Base-by-base conservation (phyloP, 129 eudicot species). In the Cynara cardunculus region DNA sequence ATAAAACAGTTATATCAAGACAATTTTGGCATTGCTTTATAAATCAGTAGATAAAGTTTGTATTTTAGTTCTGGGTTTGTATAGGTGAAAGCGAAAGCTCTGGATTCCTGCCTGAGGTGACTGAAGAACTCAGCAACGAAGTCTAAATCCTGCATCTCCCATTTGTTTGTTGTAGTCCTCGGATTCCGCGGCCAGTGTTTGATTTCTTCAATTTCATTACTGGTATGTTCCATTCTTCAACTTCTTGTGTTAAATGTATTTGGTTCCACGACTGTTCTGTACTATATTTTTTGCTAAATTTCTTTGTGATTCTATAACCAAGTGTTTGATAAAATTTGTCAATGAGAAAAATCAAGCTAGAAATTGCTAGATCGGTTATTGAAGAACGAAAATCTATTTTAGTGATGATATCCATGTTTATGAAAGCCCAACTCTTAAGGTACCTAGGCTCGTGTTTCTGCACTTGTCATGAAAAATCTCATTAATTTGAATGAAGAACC, bases 1-100 rank as follows among this genome's bases (percentile, higher is more conserved):
- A 59, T 69, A 35, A 25, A 18, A 7, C 30, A 31, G 72, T 69
- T 25, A 16, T 25, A 24, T 75, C 19, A 14, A 21, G 16, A 34
- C 1, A 69, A 18, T 68, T 61, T 72, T 68, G 44, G 83, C 37
- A 53, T 79, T 79, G 61, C 12, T 79, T 27, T 53, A 53, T 79
- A 22, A 44, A 26, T 27, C 59, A 12, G 37, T 70, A 49, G 25
- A 49, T 35, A 13, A 35, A 35, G 26, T 28, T 64, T 65, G 27
- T n/a, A n/a, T 8, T 62, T 62, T 62, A 62, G 62, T 13, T 49
- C 7, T 49, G 21, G 62, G 62, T 0, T 49, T 16, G 21, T 49
- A 12, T 6, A 37, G 46, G 46, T 12, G 13, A 37, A 37, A 13
- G 46, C 12, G 46, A 37, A 37, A 41, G 53, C 16, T 41, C 49